Conservation (phyloP, 257 asterid genomes). For the Solanum phureja region DNA sequence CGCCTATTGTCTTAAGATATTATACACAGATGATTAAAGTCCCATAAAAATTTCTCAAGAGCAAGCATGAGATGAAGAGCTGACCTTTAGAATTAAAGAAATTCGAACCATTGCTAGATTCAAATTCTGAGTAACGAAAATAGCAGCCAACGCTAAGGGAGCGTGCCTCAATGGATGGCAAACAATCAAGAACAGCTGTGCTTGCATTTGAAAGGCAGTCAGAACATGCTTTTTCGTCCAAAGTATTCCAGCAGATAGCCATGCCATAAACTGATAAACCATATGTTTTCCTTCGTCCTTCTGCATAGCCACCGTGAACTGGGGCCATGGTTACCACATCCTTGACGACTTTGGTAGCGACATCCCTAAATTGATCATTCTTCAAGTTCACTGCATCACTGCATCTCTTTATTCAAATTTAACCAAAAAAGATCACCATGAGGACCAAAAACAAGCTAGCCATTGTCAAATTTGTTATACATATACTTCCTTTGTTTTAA, state of each 20-base stretch:
- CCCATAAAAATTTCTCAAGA: background rate
- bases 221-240: background rate
- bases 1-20: background rate
- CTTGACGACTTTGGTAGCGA: background rate
- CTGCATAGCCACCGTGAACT: constrained; percentile 1
- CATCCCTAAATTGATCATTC: background rate
- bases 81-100: background rate
- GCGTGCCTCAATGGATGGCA: constrained; percentile 9
- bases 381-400: constrained; percentile 2
- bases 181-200: background rate
- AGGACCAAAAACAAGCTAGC: background rate
- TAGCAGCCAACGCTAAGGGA: constrained; percentile 2
- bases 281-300: background rate
- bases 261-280: constrained; percentile 3
- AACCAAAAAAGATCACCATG: background rate
- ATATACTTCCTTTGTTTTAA: background rate
- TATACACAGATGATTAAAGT: background rate
- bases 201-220: constrained; percentile 3
- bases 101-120: background rate
- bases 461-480: background rate
- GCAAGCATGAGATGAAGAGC: background rate
- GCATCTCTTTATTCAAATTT: constrained; percentile 3
- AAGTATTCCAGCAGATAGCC: constrained; percentile 9
- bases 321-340: background rate
- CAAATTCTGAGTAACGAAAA: constrained; percentile 4